phyloP scores from a whole-genome alignment of 176 grass and related monocot genomes.

The Areca catechu region DNA sequence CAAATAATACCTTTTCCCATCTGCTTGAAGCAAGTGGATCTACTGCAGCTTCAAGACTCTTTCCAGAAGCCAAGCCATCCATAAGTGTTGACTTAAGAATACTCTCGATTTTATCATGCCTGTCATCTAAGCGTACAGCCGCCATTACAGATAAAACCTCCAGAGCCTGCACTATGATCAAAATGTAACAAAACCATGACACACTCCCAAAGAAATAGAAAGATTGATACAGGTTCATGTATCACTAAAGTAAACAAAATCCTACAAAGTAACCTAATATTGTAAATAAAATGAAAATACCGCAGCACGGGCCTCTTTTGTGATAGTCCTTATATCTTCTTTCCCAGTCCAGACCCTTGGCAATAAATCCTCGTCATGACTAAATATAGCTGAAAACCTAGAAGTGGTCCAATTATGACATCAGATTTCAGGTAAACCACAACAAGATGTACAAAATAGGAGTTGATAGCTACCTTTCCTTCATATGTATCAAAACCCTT shows the following conservation, averaged over 20 bases:
- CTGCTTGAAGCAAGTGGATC: slow-evolving; percentile 53
- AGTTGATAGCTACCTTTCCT: slow-evolving; percentile 54
- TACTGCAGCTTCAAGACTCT: slow-evolving; percentile 29
- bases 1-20: slow-evolving; percentile 66
- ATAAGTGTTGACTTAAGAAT: slow-evolving; percentile 47
- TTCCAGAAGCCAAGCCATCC: slow-evolving; percentile 36
- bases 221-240: too few relatives aligned
- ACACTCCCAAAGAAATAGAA: too few relatives aligned
- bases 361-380: slow-evolving; percentile 51
- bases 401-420: slow-evolving; percentile 5
- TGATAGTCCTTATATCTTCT: slow-evolving; percentile 68
- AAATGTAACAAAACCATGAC: too few relatives aligned
- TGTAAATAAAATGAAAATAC: slow-evolving; percentile 19
- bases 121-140: slow-evolving; percentile 57
- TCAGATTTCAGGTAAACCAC: slow-evolving; percentile 6
- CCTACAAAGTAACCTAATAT: not conserved
- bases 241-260: not conserved
- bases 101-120: slow-evolving; percentile 56
- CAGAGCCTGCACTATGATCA: slow-evolving; percentile 49
- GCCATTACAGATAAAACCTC: slow-evolving; percentile 62
- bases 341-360: slow-evolving; percentile 73
- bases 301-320: slow-evolving; percentile 56
- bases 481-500: slow-evolving; percentile 74
- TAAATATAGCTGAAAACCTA: slow-evolving; percentile 82
- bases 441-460: too few relatives aligned